phyloP scores from a whole-genome alignment of 2,329 filamentous ascomycete species.

The Ophiostoma sp. region DNA sequence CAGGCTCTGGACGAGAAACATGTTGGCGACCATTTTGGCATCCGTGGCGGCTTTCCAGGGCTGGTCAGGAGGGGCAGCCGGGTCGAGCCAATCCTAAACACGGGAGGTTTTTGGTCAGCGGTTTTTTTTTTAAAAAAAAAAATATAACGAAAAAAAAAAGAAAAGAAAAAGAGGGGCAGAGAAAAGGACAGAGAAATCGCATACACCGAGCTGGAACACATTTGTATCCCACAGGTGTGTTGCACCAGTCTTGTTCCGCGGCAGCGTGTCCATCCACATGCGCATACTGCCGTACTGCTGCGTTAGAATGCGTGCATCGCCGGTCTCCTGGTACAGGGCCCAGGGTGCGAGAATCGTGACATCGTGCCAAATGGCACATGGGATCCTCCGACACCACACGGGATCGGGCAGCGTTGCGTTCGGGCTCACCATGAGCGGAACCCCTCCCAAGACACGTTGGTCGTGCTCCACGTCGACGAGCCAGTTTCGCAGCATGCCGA shows the following conservation, averaged over 20 bases:
- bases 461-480: neutral
- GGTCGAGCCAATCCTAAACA: neutral
- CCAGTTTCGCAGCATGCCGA: conserved; percentile 42
- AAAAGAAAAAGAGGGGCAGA: neutral
- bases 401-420: neutral
- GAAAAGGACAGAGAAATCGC: neutral
- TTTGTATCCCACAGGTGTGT: neutral
- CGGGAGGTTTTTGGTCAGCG: neutral
- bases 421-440: neutral
- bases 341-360: neutral
- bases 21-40: conserved; percentile 41
- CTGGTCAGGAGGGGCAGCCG: conserved; percentile 50
- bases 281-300: conserved; percentile 1
- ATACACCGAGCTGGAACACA: neutral
- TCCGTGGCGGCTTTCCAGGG: conserved; percentile 40
- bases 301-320: neutral
- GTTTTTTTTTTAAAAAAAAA: neutral
- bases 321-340: neutral
- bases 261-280: neutral
- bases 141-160: neutral
- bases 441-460: neutral
- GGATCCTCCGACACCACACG: neutral
- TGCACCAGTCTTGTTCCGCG: neutral
- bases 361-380: conserved; percentile 10
- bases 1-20: conserved; percentile 24